Percentiles rank a stretch among this genome's conserved stretches.
Conservation (phyloP, 129 eudicot genomes). For the Ambrosia trifida region DNA sequence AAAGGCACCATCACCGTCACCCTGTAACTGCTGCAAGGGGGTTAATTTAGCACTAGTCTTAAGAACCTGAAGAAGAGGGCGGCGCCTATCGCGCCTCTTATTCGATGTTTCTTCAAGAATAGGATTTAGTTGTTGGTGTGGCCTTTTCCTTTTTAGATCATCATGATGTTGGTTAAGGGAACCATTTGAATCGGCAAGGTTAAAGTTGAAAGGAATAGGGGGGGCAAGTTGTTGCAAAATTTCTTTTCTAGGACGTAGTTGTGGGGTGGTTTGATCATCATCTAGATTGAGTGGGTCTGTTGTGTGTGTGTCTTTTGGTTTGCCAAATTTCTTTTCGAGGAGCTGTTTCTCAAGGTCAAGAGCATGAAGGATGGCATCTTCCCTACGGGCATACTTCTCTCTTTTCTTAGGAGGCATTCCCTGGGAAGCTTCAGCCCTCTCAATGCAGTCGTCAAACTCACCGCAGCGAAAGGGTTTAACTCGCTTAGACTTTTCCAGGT, state of each 20-base stretch:
- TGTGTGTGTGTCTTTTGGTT: conserved; percentile 32
- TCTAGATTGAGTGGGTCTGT: conserved; percentile 30
- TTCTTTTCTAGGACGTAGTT: conserved; percentile 53
- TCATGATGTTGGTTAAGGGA: conserved; percentile 18
- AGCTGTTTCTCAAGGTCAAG: conserved; percentile 78
- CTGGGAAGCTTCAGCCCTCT: conserved; percentile 64
- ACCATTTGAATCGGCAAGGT: conserved; percentile 34
- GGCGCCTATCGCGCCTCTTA: conserved; percentile 60
- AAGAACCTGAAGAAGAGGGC: conserved; percentile 59
- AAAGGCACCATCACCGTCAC: no score
- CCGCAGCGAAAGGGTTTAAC: conserved; percentile 73
- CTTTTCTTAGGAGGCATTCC: conserved; percentile 68
- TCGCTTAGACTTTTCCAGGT: conserved; percentile 73
- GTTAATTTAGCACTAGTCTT: conserved; percentile 41
- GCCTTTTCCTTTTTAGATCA: conserved; percentile 45
- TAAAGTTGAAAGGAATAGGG: conserved; percentile 38
- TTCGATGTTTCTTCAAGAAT: conserved; percentile 40
- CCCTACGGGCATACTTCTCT: conserved; percentile 64
- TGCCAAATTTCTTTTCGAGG: conserved; percentile 63
- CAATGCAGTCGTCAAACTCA: conserved; percentile 75
- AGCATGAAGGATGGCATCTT: conserved; percentile 74
- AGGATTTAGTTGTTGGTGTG: conserved; percentile 25
- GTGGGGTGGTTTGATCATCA: conserved; percentile 47
- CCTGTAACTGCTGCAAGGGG: conserved; percentile 46
- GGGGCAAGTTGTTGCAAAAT: conserved; percentile 61